Evolutionary conservation across 345 rosid species (phyloP).

Genomic region (Capsella bursapastoris): DNA sequence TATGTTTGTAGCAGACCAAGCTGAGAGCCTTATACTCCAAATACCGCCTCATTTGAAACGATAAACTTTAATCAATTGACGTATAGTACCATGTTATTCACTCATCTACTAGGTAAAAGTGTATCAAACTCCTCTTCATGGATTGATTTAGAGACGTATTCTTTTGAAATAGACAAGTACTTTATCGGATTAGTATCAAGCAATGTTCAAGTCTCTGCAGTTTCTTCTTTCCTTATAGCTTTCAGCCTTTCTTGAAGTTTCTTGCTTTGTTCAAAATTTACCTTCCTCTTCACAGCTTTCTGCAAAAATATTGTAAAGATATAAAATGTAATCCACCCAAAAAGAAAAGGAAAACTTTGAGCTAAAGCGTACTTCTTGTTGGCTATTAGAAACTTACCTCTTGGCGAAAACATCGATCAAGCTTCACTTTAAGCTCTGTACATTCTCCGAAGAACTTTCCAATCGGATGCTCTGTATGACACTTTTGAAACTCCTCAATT

Average conservation of each 20-base stretch:
- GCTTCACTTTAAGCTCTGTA: conserved; percentile 80
- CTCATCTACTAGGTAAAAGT: not conserved
- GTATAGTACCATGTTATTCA: conserved; percentile 3
- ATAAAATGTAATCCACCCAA: not conserved
- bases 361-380: not conserved
- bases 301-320: conserved; percentile 37
- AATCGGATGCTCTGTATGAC: conserved; percentile 85
- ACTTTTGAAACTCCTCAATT: conserved; percentile 85
- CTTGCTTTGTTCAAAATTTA: conserved; percentile 69
- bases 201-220: conserved; percentile 44
- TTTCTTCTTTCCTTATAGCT: conserved; percentile 58
- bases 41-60: conserved; percentile 5
- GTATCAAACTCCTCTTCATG: conserved; percentile 8
- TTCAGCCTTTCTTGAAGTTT: conserved; percentile 58
- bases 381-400: conserved; percentile 55
- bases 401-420: conserved; percentile 79
- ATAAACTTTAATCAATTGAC: conserved; percentile 12
- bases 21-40: conserved; percentile 6
- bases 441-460: conserved; percentile 89
- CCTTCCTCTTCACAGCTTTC: conserved; percentile 94
- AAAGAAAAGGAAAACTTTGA: not conserved
- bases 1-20: conserved; percentile 15
- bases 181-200: not conserved
- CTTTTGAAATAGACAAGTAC: not conserved
- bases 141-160: not conserved